Evolutionary conservation across 371 early-diverging fungal genomes (phyloP), one percentile per base, ranked within the genome.

Genomic region (Conidiobolus incongruus): DNA sequence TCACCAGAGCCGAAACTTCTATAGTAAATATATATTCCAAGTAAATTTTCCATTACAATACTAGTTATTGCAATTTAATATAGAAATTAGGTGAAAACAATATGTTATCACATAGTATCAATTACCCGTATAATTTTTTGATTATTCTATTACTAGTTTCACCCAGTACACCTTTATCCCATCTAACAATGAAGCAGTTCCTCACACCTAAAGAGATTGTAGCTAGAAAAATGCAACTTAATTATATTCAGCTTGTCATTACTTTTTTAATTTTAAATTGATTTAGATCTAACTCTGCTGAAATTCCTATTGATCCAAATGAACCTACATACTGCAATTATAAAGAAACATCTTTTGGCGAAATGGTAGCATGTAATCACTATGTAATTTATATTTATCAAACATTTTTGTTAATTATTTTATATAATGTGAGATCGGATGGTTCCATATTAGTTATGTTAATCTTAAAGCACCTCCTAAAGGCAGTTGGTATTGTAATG

Each of bases 301-400:
- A 88, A 39, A 49, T 83, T 32, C 70, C 78, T 0, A 81, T 88
- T 47, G 94, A 95, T 59, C 92, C 93, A 6, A 83, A 90, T 56
- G 95, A 94, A 59, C 91, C 89, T 16, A 65, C 75, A 1, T 95
- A 95, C 54, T 95, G 96, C 53, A 79, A 82, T 45, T 95, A 94
- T 47, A 71, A 81, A 38, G 84, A 89, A 55, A 85, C 93, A 6
- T 90, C 91, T 15, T 93, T 72, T 53, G 96, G 96, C 11, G 88
- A 90, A 44, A 95, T 95, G 96, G 83, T 95, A 40, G 96, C 80
- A 13, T 94, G 95, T 56, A 93, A 94, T 52, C 81, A 87, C 41
- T 65, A 66, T 12, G 84, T 5, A 13, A 8, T 41, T 44, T 1
- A n/a, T n/a, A 1, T 10, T 29, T 33, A 26, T 16, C 34, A 21